A percentile compares a stretch with the other conserved stretches of the same genome.
These are phyloP conservation scores for Candida tibetensis DNA, from an alignment of 805 yeast species.

Conservation along the genomic window DNA sequence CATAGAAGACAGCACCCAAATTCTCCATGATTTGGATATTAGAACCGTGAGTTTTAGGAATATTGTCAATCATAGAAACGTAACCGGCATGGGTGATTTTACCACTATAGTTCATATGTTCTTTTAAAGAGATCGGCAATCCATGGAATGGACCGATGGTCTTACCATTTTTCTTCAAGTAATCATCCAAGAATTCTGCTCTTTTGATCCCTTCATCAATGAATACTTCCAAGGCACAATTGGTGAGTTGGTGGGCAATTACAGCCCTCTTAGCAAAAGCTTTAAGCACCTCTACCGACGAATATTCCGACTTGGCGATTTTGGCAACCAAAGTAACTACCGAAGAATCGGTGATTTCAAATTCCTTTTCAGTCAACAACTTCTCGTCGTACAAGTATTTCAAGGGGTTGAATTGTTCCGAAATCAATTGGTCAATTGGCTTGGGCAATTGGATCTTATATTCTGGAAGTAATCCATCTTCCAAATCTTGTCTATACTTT, in stretches of 20 bases:
- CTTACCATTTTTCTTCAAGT: constrained; percentile 46
- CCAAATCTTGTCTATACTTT: constrained; percentile 35
- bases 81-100: constrained; percentile 59
- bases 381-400: constrained; percentile 33
- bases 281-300: constrained; percentile 51
- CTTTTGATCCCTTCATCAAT: constrained; percentile 55
- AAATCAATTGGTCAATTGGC: constrained; percentile 30
- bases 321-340: constrained; percentile 41
- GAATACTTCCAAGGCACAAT: constrained; percentile 60
- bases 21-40: constrained; percentile 47
- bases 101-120: constrained; percentile 55
- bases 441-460: constrained; percentile 33
- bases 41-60: constrained; percentile 45
- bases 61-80: constrained; percentile 49
- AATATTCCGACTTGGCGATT: constrained; percentile 46
- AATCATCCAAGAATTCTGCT: constrained; percentile 55
- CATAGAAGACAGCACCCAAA: constrained; percentile 57
- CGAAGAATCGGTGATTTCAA: constrained; percentile 41
- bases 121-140: constrained; percentile 62
- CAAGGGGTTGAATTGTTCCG: constrained; percentile 36
- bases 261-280: constrained; percentile 68
- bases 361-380: constrained; percentile 37
- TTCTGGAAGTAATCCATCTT: constrained; percentile 31
- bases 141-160: constrained; percentile 65
- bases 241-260: constrained; percentile 60